Evolutionary conservation across 345 rosid genomes (phyloP), one percentile per base, ranked within the genome.

Genomic region (Physaria fendleri): DNA sequence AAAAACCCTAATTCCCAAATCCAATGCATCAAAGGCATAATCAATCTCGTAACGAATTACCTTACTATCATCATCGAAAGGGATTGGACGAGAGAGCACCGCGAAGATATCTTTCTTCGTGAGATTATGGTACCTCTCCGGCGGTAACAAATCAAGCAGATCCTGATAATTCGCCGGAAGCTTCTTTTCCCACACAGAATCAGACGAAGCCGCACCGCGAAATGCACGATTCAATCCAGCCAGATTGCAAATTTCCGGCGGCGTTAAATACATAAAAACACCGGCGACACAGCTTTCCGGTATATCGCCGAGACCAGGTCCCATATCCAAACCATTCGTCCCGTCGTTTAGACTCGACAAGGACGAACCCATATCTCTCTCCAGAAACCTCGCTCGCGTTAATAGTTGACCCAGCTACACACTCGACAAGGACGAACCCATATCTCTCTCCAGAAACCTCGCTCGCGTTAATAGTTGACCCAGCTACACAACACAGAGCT

Each of bases 171-270:
- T 85, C 3, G 69, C 16, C 3, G 98, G 98, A 15, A 92, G 74
- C 77, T 92, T 92, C 65, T 78, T 71, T 57, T 82, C 84, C 98
- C 98, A 92, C 1, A 92, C 96, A 1, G 88, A 79, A 64, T 92
- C 98, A 2, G 98, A 92, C 4, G 95, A 88, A 2, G 98, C 90
- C 5, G 96, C 96, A 8, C 93, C 95, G 2, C 92, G 87, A 65
- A 92, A 92, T 13, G 96, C 78, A 22, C 75, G 75, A 73, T 81
- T 88, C 16, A 88, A 64, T 48, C 96, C 73, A 12, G 98, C 98
- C 8, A 92, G 80, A 65, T 92, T 92, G 76, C 98, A 92, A 78
- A 92, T 92, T 85, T 92, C 98, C 69, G 96, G 95, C 39, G 98
- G 95, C 3, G 87, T 84, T 62, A 92, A 73, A 76, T 88, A 69